Percentiles rank a stretch among this genome's conserved stretches.
phyloP scores from a whole-genome alignment of 768 basidiomycete genomes.

The Chiua virens region DNA sequence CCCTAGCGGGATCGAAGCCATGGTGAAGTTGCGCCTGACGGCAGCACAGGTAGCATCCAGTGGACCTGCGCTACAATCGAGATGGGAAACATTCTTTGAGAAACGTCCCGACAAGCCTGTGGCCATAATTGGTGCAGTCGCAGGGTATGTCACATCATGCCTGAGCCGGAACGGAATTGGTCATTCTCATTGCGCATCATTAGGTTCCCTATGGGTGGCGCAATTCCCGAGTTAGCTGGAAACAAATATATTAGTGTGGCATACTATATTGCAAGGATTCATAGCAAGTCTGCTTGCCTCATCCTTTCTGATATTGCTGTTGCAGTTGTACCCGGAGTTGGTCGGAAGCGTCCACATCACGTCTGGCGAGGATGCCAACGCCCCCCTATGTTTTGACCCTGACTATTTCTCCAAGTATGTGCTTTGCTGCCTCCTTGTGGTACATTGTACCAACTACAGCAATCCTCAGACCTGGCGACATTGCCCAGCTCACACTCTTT shows the following conservation, averaged over 20 bases:
- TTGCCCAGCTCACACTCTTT: slow-evolving; percentile 46
- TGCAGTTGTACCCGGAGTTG: slow-evolving; percentile 45
- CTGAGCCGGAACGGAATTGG: no score
- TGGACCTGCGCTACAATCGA: slow-evolving; percentile 42
- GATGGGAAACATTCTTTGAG: slow-evolving; percentile 55
- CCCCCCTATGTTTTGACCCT: slow-evolving; percentile 43
- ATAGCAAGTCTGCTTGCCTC: not conserved
- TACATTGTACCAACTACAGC: no score
- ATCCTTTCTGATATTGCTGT: not conserved
- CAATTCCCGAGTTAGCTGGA: slow-evolving; percentile 28
- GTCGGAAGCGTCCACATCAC: slow-evolving; percentile 49
- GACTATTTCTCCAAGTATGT: slow-evolving; percentile 45
- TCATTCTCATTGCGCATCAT: no score
- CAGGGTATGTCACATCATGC: slow-evolving; percentile 36
- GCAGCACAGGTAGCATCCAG: slow-evolving; percentile 47
- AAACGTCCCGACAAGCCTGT: slow-evolving; percentile 56
- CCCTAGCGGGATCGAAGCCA: slow-evolving; percentile 53
- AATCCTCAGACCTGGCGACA: slow-evolving; percentile 30
- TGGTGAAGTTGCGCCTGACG: slow-evolving; percentile 54
- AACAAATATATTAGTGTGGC: slow-evolving; percentile 29
- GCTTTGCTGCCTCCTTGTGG: not conserved
- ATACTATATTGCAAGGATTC: slow-evolving; percentile 38
- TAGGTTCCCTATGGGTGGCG: not conserved
- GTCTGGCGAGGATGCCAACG: slow-evolving; percentile 41
- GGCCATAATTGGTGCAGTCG: slow-evolving; percentile 40